Base-by-base conservation (phyloP, 2,329 filamentous ascomycete species). In the Akanthomyces muscarius region DNA sequence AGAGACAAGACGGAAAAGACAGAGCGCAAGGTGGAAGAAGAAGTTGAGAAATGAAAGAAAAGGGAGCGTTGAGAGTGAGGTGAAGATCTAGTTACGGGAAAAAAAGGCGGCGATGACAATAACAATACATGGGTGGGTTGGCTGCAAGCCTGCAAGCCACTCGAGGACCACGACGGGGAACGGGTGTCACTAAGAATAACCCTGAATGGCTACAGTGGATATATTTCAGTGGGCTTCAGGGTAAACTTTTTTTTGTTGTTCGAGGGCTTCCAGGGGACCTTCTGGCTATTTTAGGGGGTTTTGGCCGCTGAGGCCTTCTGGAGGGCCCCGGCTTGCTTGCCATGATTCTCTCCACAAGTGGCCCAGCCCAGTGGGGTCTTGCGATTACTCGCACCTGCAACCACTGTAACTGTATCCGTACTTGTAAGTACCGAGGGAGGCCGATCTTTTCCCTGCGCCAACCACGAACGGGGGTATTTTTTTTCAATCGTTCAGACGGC, bases 61-160 rank as follows among this genome's bases (percentile, higher is more conserved):
- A 47, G 30, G 33, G 42, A 25, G 21, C 25, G 5, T 23, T 5
- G 11, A 13, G 11, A 42, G 36, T 13, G 16, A 41, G 28, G 30
- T n/a, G n/a, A 23, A 13, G 28, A 57, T 57, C 18, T 47, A 21
- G 21, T 21, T 21, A 4, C 28, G 11, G 13, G 16, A 59, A 50
- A 51, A 42, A 42, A n/a, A 59, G 33, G 23, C 23, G 23, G 47
- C 36, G 33, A 59, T 59, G 56, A 59, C 33, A 59, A 59, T 51
- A 58, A 59, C 56, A 59, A 51, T 50, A 30, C 30, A 28, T 21
- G 30, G 55, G 38, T 33, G 33, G 38, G 53, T 30, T 30, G 4
- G 28, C 11, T 48, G 21, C 14, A 16, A 48, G 45, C n/a, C 47
- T 21, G 42, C 42, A 41, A 41, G 38, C 38, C 38, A 41, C 38